Base-by-base conservation (phyloP, 139 green algal genomes). In the Closterium sp. region DNA sequence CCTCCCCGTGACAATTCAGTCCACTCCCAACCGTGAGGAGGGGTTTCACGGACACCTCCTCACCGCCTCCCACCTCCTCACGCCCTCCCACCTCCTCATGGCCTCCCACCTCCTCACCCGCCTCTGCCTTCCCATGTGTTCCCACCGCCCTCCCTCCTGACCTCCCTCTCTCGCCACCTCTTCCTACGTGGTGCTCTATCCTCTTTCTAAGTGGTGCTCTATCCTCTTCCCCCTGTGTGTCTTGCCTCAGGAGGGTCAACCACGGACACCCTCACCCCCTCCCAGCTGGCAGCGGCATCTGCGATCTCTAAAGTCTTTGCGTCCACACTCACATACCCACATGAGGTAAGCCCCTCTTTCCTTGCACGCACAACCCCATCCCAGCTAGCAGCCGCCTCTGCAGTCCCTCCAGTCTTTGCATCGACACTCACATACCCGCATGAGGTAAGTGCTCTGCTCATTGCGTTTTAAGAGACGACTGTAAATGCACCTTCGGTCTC, bases 391-490 rank as follows among this genome's bases (percentile, higher is more conserved):
- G 81, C 96, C 1, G 96, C 97, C 0, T 97, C 95, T 4, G 96
- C 97, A 3, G 87, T 97, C 4, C 97, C 96, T 31, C 99, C 99
- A 93, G 97, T 99, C 95, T 95, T 99, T 4, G 98, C 98, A 0
- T 98, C 96, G 23, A 98, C 97, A 0, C 95, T 95, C 23, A 99
- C 98, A 0, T 99, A 99, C 94, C 98, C 98, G 0, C 98, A 99
- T 91, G 98, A 99, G 96, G 98, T 87, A 97, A 5, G 97, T n/a
- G n/a, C 96, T 33, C 99, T 99, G 92, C 97, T 99, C 95, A 96
- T 99, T 4, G 98, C 98, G 0, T 98, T n/a, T n/a, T n/a, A n/a
- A n/a, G n/a, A n/a, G n/a, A n/a, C n/a, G n/a, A n/a, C n/a, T n/a
- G n/a, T n/a, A n/a, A n/a, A n/a, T n/a, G n/a, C n/a, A n/a, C n/a